Conservation (phyloP, 2,329 filamentous ascomycete genomes). For the Trichocomaceae sp. region DNA sequence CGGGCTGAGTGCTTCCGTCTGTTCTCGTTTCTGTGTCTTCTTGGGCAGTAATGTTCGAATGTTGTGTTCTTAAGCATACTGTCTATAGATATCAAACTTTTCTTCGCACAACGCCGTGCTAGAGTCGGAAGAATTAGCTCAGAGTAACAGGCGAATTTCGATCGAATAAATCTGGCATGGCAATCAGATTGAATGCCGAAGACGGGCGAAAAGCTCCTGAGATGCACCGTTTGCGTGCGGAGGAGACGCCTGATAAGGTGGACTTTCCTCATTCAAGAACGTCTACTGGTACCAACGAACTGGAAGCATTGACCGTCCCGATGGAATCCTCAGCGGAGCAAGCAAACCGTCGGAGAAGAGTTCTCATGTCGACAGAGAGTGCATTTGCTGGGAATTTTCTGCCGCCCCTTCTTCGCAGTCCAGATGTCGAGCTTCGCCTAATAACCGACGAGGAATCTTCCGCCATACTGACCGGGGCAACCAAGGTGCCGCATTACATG, state of each 20-base stretch:
- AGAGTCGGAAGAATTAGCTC: too few species aligned
- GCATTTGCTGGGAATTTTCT: constrained; percentile 35
- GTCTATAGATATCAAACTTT: too few species aligned
- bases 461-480: constrained; percentile 31
- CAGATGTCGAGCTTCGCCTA: constrained; percentile 36
- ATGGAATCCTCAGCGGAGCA: not conserved
- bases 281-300: not conserved
- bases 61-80: too few species aligned
- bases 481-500: constrained; percentile 35
- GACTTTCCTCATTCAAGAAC: not conserved
- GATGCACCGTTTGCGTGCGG: not conserved
- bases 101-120: too few species aligned
- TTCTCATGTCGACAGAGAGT: constrained; percentile 35
- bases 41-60: too few species aligned
- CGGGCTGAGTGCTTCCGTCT: too few species aligned
- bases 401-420: constrained; percentile 32
- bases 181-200: constrained; percentile 11
- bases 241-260: not conserved
- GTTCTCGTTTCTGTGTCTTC: too few species aligned
- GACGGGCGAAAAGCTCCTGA: constrained; percentile 2
- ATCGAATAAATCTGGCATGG: constrained; percentile 16
- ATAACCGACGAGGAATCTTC: constrained; percentile 36
- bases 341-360: constrained; percentile 21
- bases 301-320: not conserved
- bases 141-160: too few species aligned